These are phyloP conservation scores for Colletotrichum brevisporum DNA, from an alignment of 2,329 filamentous ascomycete genomes.

Conservation along the genomic window DNA sequence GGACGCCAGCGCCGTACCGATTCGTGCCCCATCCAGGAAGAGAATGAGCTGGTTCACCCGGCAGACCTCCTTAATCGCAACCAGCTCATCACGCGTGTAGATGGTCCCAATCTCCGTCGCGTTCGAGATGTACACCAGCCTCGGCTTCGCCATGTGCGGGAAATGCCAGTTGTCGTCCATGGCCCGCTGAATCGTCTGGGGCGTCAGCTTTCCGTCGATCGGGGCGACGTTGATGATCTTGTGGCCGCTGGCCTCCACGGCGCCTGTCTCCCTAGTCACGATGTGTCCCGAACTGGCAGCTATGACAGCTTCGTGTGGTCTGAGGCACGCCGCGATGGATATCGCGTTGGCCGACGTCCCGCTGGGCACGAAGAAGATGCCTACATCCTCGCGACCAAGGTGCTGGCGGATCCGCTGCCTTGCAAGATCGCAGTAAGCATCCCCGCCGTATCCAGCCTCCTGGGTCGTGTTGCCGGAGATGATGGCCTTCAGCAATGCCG, in stretches of 20 bases:
- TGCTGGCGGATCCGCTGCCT: constrained; percentile 52
- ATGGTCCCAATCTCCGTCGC: constrained; percentile 65
- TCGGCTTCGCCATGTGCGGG: constrained; percentile 65
- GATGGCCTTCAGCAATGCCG: constrained; percentile 62
- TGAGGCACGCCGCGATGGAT: constrained; percentile 64
- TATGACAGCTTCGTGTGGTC: constrained; percentile 66
- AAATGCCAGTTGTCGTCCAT: constrained; percentile 64
- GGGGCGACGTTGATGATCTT: constrained; percentile 65
- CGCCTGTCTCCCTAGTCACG: constrained; percentile 63
- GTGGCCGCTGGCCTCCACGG: constrained; percentile 65
- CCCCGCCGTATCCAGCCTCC: constrained; percentile 62
- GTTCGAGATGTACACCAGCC: constrained; percentile 66
- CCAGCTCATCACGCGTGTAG: constrained; percentile 59
- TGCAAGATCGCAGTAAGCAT: constrained; percentile 59
- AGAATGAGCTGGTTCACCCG: constrained; percentile 57
- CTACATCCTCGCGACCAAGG: constrained; percentile 54
- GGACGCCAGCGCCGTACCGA: constrained; percentile 57
- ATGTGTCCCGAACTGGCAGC: constrained; percentile 65
- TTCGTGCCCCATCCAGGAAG: constrained; percentile 63
- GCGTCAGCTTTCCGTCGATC: constrained; percentile 62
- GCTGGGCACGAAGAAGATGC: constrained; percentile 66
- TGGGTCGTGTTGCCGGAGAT: constrained; percentile 60
- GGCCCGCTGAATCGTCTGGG: constrained; percentile 56
- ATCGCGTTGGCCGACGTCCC: constrained; percentile 67
- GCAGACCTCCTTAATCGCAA: constrained; percentile 58